Evolutionary conservation across 2,329 filamentous ascomycete genomes (phyloP), one percentile per base, ranked within the genome.

Genomic region (Colletotrichum shisoi): DNA sequence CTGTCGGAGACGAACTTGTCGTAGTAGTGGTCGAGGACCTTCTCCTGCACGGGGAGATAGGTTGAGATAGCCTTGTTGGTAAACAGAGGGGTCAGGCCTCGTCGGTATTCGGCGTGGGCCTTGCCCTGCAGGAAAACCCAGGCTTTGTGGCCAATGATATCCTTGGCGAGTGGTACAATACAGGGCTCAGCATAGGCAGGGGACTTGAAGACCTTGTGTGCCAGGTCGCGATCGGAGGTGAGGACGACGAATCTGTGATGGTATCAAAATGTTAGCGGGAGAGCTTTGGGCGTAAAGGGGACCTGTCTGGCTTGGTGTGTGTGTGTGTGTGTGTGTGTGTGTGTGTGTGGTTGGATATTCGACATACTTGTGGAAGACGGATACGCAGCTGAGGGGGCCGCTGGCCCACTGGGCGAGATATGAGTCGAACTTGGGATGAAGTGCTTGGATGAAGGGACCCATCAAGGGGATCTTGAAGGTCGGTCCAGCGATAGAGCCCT

Each of bases 71-170:
- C 90, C 71, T 88, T 85, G 72, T 89, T 88, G 48, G 90, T 93
- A 79, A 94, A 94, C 12, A 94, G 82, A 9, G 86, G 86, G 68
- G 89, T 91, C 68, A 94, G 79, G 37, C 91, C 91, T 75, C 91
- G 91, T 70, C 91, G 89, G 76, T 89, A 94, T 70, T 94, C 91
- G 69, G 91, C 88, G 72, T 94, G 91, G 15, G 85, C 87, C 73
- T 87, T 91, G 63, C 91, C 91, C 70, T 92, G 87, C 56, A 94
- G 81, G 75, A 94, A 94, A 2, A 94, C 91, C 90, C 90, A 94
- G 70, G 92, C 91, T 59, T 83, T 86, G 42, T 87, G 86, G 59
- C 90, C 85, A 31, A 94, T 83, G 49, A 94, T 86, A 74, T 93
- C 91, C 75, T 88, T 86, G 8, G 91, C 91, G 62, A 90, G 84